Evolutionary conservation across 192 early-diverging fungal genomes (phyloP), one percentile per base, ranked within the genome.

Genomic region (Entomortierella lignicola): DNA sequence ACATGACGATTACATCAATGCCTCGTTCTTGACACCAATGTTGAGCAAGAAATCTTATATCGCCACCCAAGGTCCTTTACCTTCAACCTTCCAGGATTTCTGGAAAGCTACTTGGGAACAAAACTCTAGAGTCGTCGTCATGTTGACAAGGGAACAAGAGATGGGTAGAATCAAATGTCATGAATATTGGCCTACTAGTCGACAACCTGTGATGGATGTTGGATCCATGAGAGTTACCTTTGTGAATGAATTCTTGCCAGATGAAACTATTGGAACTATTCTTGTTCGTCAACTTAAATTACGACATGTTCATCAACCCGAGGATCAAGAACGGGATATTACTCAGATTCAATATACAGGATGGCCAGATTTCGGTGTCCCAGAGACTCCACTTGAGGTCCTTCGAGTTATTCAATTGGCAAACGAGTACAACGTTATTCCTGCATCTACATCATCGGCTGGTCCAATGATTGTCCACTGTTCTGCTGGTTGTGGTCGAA

Each of bases 91-190:
- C 34, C 81, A 84, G 43, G 97, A 98, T 82, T 99, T 99, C 81
- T 99, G 97, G 97, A 88, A 90, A 63, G 93, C 97, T 85, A 82
- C 95, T 10, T 98, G 96, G 97, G 96, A 99, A 81, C 94, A 97
- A 54, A 82, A 88, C 39, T 83, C 86, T 7, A 66, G 84, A 0
- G 91, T 99, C 8, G 85, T 99, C 42, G 95, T 99, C 3, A 99
- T 99, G 97, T 85, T 99, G 75, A 98, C 98, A 1, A 85, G 88
- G 26, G 95, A 97, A 82, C 89, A 93, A 41, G 98, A 99, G 71
- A 88, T 88, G 73, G 91, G 93, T 7, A 85, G 94, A 64, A 80
- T 87, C 55, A 86, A 98, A 81, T 98, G 95, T 63, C 89, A 94
- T 77, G 89, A 90, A 18, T 99, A 99, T 81, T 99, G 98, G 96